Evolutionary conservation across 345 rosid genomes (phyloP).

Genomic region (Rhodomyrtus tomentosa): DNA sequence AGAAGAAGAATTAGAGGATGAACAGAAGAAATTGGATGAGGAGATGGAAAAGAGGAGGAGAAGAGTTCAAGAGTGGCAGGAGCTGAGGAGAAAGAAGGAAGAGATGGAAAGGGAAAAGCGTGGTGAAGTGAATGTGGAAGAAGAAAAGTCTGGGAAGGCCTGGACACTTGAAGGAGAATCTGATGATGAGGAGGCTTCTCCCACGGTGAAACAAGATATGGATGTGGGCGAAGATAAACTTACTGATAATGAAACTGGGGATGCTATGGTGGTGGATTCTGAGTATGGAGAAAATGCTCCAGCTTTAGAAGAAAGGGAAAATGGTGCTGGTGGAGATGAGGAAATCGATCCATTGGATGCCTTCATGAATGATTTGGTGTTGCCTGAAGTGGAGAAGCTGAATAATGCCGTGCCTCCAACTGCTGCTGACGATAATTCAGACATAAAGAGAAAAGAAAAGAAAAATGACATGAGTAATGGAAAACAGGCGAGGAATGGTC

Average conservation of each 20-base stretch:
- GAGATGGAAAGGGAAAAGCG: slow-evolving; percentile 58
- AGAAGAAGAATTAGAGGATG: slow-evolving; percentile 82
- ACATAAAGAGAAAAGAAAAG: slow-evolving; percentile 15
- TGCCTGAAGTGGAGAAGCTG: slow-evolving; percentile 87
- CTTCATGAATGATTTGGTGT: slow-evolving; percentile 84
- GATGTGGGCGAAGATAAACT: slow-evolving; percentile 42
- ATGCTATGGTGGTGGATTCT: slow-evolving; percentile 37
- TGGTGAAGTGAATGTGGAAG: slow-evolving; percentile 42
- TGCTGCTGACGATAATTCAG: slow-evolving; percentile 12
- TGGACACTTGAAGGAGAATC: slow-evolving; percentile 98
- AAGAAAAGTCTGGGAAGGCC: slow-evolving; percentile 51
- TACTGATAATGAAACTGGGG: slow-evolving; percentile 26
- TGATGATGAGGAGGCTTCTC: slow-evolving; percentile 72
- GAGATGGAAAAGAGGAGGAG: slow-evolving; percentile 86
- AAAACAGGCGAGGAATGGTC: slow-evolving; percentile 41
- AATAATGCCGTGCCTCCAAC: slow-evolving; percentile 20
- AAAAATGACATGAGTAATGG: slow-evolving; percentile 26
- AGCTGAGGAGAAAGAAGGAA: slow-evolving; percentile 74
- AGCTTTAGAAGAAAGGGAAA: slow-evolving; percentile 22
- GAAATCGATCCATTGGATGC: slow-evolving; percentile 97
- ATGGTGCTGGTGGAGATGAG: slow-evolving; percentile 38
- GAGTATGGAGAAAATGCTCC: slow-evolving; percentile 18
- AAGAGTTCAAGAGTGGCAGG: slow-evolving; percentile 98
- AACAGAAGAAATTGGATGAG: slow-evolving; percentile 68
- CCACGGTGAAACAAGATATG: slow-evolving; percentile 32